Base-by-base conservation (phyloP, 2,329 filamentous ascomycete genomes). In the Xylariaceae sp. region DNA sequence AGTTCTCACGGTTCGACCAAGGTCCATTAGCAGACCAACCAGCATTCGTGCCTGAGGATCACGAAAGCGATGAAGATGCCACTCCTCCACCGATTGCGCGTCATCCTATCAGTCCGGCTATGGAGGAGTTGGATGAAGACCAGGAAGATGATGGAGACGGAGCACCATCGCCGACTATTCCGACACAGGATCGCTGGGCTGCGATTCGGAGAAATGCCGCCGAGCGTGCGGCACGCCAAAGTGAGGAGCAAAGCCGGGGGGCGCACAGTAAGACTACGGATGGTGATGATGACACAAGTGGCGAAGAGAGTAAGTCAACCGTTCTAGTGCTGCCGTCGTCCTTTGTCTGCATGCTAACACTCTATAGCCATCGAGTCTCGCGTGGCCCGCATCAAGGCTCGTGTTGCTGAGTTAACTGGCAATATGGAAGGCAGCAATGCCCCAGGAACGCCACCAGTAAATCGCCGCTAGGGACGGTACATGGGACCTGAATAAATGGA, bases 161-260 rank as follows among this genome's bases (percentile, higher is more conserved):
- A 24, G 59, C 70, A 23, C 67, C 71, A 21, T 65, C 68, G 3
- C 66, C 68, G 18, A 48, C 61, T 0, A 59, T 70, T 6, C 76
- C 78, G 3, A 75, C 76, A 26, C 80, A 88, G 60, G 92, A 97
- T 69, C 86, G 93, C 49, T 99, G 94, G 94, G 93, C 93, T 1
- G 91, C 96, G 73, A 97, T 97, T 62, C 85, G 92, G 61, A 93
- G 92, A 79, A 97, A 97, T 66, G 94, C 94, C 9, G 92, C 92
- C 3, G 88, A 94, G 57, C 83, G 92, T 55, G 89, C 89, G 29
- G 78, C 83, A 6, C 81, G 85, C 57, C 78, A 83, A 36, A 85
- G 82, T 48, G 88, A 91, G 62, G 85, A 89, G 64, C 82, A 85
- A 59, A 77, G 76, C 61, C 80, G 80, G 32, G 79, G 79, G 37